Evolutionary conservation across 2,329 filamentous ascomycete genomes (phyloP).

Genomic region (Sporothrix mexicana): DNA sequence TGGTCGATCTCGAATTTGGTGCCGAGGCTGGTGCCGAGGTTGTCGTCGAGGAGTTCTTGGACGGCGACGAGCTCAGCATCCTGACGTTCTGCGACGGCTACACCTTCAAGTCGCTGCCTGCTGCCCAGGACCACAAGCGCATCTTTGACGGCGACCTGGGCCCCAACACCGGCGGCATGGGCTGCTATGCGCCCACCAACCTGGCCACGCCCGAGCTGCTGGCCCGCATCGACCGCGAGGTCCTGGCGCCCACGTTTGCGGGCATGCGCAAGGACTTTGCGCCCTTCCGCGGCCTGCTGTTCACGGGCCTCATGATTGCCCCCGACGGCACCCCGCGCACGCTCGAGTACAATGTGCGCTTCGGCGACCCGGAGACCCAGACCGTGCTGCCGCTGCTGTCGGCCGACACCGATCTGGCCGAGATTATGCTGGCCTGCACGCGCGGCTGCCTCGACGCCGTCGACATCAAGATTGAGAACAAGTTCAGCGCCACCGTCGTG

Average conservation of each 20-base stretch:
- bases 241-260: slow-evolving; percentile 87
- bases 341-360: slow-evolving; percentile 91
- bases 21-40: slow-evolving; percentile 80
- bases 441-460: slow-evolving; percentile 75
- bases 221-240: slow-evolving; percentile 75
- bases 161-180: slow-evolving; percentile 97
- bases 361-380: slow-evolving; percentile 91
- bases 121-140: slow-evolving; percentile 96
- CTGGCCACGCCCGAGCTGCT: slow-evolving; percentile 78
- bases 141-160: slow-evolving; percentile 89
- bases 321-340: slow-evolving; percentile 74
- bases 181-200: slow-evolving; percentile 90
- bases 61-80: slow-evolving; percentile 90
- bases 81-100: slow-evolving; percentile 91
- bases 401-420: slow-evolving; percentile 79
- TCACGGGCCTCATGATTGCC: slow-evolving; percentile 94
- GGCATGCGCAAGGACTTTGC: slow-evolving; percentile 84
- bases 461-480: slow-evolving; percentile 68
- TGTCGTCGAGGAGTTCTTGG: slow-evolving; percentile 92
- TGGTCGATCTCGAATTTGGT: slow-evolving; percentile 87
- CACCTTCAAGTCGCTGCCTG: slow-evolving; percentile 80
- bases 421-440: slow-evolving; percentile 86
- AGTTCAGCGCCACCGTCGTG: slow-evolving; percentile 89
- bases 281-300: slow-evolving; percentile 76
- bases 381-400: slow-evolving; percentile 80